phyloP scores from a whole-genome alignment of 495 filamentous ascomycete genomes.

The Neurospora sp. region DNA sequence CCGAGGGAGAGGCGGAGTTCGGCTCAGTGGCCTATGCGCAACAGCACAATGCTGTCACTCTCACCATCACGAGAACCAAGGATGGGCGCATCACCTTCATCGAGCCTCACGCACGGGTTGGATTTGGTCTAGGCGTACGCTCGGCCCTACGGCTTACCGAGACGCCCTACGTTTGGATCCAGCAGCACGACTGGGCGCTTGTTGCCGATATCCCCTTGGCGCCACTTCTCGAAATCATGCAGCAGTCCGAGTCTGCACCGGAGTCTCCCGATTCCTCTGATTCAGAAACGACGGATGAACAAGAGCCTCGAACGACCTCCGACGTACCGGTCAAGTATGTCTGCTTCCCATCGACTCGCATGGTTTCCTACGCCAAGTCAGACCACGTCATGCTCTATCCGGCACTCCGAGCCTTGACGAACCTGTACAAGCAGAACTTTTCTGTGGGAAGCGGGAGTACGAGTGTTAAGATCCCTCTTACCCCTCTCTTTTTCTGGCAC shows the following conservation, averaged over 20 bases:
- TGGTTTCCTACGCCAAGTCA: conserved; percentile 31
- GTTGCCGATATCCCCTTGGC: conserved; percentile 28
- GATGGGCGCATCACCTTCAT: conserved; percentile 30
- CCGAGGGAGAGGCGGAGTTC: conserved; percentile 28
- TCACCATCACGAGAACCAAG: conserved; percentile 22
- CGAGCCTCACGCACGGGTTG: conserved; percentile 31
- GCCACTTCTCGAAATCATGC: conserved; percentile 32
- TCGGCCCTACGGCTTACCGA: conserved; percentile 28
- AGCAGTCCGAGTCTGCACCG: conserved; percentile 8
- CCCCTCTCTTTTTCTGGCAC: conserved; percentile 42
- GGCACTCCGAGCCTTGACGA: conserved; percentile 23
- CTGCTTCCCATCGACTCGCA: conserved; percentile 33
- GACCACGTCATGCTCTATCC: conserved; percentile 31
- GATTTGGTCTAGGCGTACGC: conserved; percentile 36
- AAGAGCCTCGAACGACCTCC: background rate
- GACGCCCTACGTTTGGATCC: conserved; percentile 40
- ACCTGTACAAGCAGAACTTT: conserved; percentile 28
- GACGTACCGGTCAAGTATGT: conserved; percentile 27
- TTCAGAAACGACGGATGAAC: background rate
- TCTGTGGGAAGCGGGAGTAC: background rate
- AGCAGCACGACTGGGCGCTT: conserved; percentile 40
- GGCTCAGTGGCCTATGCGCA: conserved; percentile 23
- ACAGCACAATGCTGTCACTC: conserved; percentile 24
- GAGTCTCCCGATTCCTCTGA: background rate
- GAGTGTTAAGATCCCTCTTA: conserved; percentile 25